Percentiles rank a stretch among this genome's conserved stretches.
phyloP scores from a whole-genome alignment of 2,329 filamentous ascomycete species.

The Monosporascus sp. region DNA sequence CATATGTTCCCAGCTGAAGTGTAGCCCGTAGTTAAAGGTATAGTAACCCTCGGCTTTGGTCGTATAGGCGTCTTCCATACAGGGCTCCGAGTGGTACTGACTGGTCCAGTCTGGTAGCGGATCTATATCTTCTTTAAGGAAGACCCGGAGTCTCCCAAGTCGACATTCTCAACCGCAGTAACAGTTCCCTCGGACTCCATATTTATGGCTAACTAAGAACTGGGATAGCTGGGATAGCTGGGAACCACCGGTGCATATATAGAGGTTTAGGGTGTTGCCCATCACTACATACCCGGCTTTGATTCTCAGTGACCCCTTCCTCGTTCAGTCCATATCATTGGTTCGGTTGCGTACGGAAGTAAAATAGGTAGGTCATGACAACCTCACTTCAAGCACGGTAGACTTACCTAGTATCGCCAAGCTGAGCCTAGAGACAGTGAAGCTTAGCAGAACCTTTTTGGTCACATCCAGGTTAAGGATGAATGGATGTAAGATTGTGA shows the following conservation, averaged over 20 bases:
- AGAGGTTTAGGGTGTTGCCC: background rate
- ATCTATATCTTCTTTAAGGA: conserved; percentile 24
- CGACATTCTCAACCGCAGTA: no score
- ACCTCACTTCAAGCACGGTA: background rate
- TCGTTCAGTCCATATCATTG: background rate
- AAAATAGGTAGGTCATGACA: background rate
- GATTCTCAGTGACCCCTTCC: background rate
- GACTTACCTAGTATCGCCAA: background rate
- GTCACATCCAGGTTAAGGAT: background rate
- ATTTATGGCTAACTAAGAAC: background rate
- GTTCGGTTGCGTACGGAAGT: no score
- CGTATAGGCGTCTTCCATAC: conserved; percentile 17
- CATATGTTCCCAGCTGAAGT: conserved; percentile 5
- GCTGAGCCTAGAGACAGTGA: background rate
- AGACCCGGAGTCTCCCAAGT: conserved; percentile 3
- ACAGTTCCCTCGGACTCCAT: no score
- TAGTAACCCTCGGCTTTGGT: conserved; percentile 29
- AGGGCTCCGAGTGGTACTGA: conserved; percentile 29
- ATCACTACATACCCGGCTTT: background rate
- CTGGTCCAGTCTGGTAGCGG: conserved; percentile 23
- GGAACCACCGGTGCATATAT: background rate
- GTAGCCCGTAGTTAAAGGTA: conserved; percentile 29
- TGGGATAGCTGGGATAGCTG: background rate
- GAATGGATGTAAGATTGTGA: background rate
- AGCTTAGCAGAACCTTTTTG: background rate